A percentile compares a stretch with the other conserved stretches of the same genome.
phyloP scores from a whole-genome alignment of 2,329 filamentous ascomycete species.

The Pseudogymnoascus sp. region DNA sequence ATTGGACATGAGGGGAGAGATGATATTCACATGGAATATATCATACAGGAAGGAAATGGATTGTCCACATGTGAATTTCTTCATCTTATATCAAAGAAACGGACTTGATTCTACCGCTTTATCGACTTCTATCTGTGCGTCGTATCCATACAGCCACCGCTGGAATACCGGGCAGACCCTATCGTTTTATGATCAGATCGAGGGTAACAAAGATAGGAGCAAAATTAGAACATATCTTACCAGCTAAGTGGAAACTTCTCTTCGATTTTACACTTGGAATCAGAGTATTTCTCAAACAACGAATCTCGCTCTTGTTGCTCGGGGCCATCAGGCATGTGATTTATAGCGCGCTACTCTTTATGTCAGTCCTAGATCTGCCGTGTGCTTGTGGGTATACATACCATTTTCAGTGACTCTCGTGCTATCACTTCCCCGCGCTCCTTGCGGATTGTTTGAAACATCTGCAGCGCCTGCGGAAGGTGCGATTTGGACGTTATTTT shows the following conservation, averaged over 20 bases:
- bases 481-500: constrained; percentile 38
- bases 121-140: constrained; percentile 49
- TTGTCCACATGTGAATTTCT: too few species aligned
- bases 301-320: constrained; percentile 51
- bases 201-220: not conserved
- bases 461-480: constrained; percentile 36
- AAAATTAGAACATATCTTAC: constrained; percentile 21
- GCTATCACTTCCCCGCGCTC: constrained; percentile 46
- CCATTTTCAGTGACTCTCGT: constrained; percentile 49
- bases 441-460: constrained; percentile 43
- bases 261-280: constrained; percentile 45
- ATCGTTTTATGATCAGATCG: not conserved
- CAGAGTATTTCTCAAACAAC: constrained; percentile 40
- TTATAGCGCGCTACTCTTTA: constrained; percentile 37
- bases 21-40: not conserved
- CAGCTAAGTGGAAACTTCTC: constrained; percentile 51
- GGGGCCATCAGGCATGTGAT: constrained; percentile 46
- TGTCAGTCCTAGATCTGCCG: not conserved
- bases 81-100: constrained; percentile 10
- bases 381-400: constrained; percentile 17
- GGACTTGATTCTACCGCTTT: constrained; percentile 24
- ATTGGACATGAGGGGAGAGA: not conserved
- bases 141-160: constrained; percentile 58
- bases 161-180: constrained; percentile 55
- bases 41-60: not conserved